These are phyloP conservation scores for Pythium rhizo-oryzae DNA, from an alignment of 352 stramenopile species.

Conservation along the genomic window DNA sequence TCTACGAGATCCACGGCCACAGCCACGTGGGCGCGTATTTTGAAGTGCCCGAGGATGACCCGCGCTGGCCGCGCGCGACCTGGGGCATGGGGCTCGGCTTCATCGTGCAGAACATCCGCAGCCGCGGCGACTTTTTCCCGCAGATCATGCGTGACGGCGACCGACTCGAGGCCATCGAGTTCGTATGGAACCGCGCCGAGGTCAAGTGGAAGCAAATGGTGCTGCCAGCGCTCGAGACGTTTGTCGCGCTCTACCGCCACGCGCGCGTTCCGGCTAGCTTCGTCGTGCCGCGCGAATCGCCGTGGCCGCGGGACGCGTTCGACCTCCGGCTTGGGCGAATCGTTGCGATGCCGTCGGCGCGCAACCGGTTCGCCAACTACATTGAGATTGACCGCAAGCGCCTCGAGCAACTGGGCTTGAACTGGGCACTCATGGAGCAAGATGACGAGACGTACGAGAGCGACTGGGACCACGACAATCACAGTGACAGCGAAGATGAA, in stretches of 20 bases:
- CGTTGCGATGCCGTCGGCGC: constrained; percentile 27
- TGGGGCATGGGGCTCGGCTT: constrained; percentile 52
- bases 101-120: constrained; percentile 59
- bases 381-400: constrained; percentile 55
- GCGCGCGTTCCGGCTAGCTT: constrained; percentile 42
- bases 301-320: constrained; percentile 43
- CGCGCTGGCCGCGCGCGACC: constrained; percentile 38
- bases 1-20: constrained; percentile 43
- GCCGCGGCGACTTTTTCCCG: constrained; percentile 45
- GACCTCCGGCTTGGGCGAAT: constrained; percentile 44
- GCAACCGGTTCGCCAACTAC: constrained; percentile 42
- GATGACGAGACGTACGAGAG: background rate
- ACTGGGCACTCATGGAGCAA: constrained; percentile 36
- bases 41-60: constrained; percentile 35
- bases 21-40: constrained; percentile 45
- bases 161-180: constrained; percentile 50
- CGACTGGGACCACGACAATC: background rate
- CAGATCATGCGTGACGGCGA: constrained; percentile 54
- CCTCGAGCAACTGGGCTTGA: constrained; percentile 52
- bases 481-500: constrained; percentile 2
- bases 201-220: constrained; percentile 50
- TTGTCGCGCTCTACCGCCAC: constrained; percentile 42
- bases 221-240: constrained; percentile 49
- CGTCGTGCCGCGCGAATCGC: constrained; percentile 41
- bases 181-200: constrained; percentile 54